Conservation (phyloP, 495 filamentous ascomycete genomes). For the Tuber indicum region DNA sequence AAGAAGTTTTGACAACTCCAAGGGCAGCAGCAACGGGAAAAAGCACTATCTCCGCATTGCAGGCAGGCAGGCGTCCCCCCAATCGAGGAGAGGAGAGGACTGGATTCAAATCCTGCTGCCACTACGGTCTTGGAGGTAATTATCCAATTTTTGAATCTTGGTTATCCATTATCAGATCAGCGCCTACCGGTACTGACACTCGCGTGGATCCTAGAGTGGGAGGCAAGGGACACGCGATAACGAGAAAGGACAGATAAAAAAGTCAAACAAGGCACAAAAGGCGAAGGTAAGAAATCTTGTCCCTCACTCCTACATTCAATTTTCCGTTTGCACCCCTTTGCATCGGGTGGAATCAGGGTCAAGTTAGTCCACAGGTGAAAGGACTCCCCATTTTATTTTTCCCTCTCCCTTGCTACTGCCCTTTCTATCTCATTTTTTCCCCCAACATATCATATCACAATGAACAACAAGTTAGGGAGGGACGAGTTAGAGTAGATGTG, state of each 20-base stretch:
- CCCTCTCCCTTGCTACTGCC: constrained; percentile 7
- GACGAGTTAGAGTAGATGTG: not conserved
- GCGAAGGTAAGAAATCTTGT: not conserved
- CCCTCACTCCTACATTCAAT: not conserved
- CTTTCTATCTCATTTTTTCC: not conserved
- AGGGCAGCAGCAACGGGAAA: not conserved
- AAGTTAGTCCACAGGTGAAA: not conserved
- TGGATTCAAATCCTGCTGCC: not conserved
- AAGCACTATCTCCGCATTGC: not conserved
- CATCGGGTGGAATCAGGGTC: not conserved
- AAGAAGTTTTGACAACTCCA: not conserved
- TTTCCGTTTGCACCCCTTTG: constrained; percentile 20
- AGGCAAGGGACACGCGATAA: constrained; percentile 11
- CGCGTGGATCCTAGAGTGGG: not conserved
- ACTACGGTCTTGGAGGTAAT: constrained; percentile 22
- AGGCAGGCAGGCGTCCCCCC: constrained; percentile 21
- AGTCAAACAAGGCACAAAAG: not conserved
- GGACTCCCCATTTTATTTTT: constrained; percentile 6
- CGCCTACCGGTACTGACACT: constrained; percentile 17
- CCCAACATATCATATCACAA: constrained; percentile 10
- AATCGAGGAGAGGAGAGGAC: constrained; percentile 18
- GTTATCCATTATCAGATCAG: constrained; percentile 11
- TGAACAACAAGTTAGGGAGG: not conserved
- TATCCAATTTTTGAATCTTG: constrained; percentile 15
- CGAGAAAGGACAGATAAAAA: not conserved